Base-by-base conservation (phyloP, 768 basidiomycete species). In the Neoboletus brunneissimus region DNA sequence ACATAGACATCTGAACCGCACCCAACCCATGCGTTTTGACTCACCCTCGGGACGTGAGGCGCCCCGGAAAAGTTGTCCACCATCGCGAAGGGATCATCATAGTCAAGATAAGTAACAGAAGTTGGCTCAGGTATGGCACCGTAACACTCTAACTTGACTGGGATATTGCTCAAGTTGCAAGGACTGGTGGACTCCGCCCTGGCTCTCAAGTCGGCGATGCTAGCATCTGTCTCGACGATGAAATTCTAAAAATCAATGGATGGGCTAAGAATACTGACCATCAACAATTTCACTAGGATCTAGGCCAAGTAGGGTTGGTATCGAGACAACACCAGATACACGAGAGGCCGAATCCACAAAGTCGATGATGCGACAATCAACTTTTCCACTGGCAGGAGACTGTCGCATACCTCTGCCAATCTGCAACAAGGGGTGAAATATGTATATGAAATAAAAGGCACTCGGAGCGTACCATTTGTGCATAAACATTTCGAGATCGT, bases 331-430 rank as follows among this genome's bases (percentile, higher is more conserved):
- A 12, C 92, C 91, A 9, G 80, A 68, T 4, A 92, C 81, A 10
- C 87, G 81, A 37, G 75, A 76, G 22, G 82, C 76, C 38, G 83
- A 87, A 66, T 95, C 93, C 16, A 94, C 92, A 59, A 97, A 89
- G 68, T 98, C 95, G 59, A 98, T 89, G 55, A 98, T 84, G 13
- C 81, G 84, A 69, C 95, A 98, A 66, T 96, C 85, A 44, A 68
- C 61, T 71, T 98, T 98, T 50, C 85, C 89, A 0, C 90, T 93
- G 9, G 67, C 67, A 10, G 91, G 89, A 3, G 91, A 94, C 31
- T 89, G 79, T 56, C 95, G 79, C 83, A 98, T 89, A 25, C 95
- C 95, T 55, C 95, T 81, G 4, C 95, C 95, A 56, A 98, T 91
- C 93, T 94, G 48, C n/a, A 47, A 34, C 31, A 41, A 45, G 12